Evolutionary conservation across 2,329 filamentous ascomycete species (phyloP).

Genomic region (Phaeosphaeriaceae sp.): DNA sequence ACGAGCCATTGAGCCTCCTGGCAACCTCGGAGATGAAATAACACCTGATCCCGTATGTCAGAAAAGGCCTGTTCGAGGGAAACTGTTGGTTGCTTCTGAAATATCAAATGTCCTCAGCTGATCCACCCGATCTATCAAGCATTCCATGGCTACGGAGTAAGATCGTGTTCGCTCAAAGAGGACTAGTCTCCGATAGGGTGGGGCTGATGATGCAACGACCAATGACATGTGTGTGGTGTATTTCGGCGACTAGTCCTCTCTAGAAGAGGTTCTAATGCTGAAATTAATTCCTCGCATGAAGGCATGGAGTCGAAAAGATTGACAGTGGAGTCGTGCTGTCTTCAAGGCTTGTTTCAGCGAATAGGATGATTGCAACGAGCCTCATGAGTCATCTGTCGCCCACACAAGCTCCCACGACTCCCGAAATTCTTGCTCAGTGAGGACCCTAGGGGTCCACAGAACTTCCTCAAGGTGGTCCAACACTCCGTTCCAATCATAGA

Average conservation of each 20-base stretch:
- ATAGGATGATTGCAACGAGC: not conserved
- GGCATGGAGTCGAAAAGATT: not conserved
- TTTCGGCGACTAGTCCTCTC: slow-evolving; percentile 22
- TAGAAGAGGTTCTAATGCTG: not conserved
- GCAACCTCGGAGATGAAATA: not conserved
- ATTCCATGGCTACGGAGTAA: too few relatives aligned
- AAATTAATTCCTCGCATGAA: not conserved
- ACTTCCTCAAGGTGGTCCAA: slow-evolving; percentile 5
- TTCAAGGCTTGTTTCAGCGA: not conserved
- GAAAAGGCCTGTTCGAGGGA: not conserved
- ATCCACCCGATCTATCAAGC: not conserved
- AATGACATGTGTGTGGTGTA: not conserved
- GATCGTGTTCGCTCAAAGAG: not conserved
- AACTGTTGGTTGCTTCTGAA: not conserved
- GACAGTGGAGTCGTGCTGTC: not conserved
- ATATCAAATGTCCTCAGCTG: not conserved
- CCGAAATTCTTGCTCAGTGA: slow-evolving; percentile 7
- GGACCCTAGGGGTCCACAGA: slow-evolving; percentile 17
- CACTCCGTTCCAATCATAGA: not conserved
- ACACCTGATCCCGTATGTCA: not conserved
- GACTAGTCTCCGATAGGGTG: slow-evolving; percentile 12
- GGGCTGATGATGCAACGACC: not conserved
- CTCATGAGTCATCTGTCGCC: not conserved
- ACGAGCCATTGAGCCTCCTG: not conserved
- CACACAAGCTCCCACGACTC: slow-evolving; percentile 16